Base-by-base conservation (phyloP, 192 early-diverging fungal genomes). In the Allomyces javanicus region DNA sequence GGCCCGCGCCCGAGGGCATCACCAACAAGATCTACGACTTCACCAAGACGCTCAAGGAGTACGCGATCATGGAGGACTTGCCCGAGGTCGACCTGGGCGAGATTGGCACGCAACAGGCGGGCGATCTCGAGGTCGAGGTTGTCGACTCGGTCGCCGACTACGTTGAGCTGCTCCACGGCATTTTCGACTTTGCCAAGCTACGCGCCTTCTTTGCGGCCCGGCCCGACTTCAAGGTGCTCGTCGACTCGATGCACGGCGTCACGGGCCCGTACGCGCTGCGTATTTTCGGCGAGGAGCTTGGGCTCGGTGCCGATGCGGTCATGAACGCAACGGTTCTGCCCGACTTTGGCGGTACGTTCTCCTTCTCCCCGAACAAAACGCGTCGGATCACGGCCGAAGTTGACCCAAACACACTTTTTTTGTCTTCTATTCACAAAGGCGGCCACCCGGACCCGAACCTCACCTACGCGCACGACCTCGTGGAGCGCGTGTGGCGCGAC, bases 381-480 rank as follows among this genome's bases (percentile, higher is more conserved):
- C 33, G 3, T 9, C 2, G 7, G 33, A 40, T 40, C 33, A 40
- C 43, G 11, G 9, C 21, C 10, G 19, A 11, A 21, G 7, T 19
- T 67, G 3, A n/a, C 21, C 27, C 26, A 5, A 24, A 22, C 4
- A 10, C 24, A 5, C 22, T 3, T 24, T 62, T 10, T 9, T 9
- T 24, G 3, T 62, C 25, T 62, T 61, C 19, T 9, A 7, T 23
- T 0, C 6, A 0, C 2, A 58, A 70, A 66, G 33, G 87, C 43
- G 83, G 87, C 72, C 96, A 98, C 74, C 96, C 96, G 9, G 96
- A 98, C 73, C 96, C 96, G 25, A 98, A 98, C 75, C 77, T 98
- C 73, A 95, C 93, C 11, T 98, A 98, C 73, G 93, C 96, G 21
- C 87, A 93, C 74, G 87, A 88, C 55, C 79, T 98, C 40, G 94